Conservation (phyloP, 345 rosid genomes). For the Arabis hirsuta region DNA sequence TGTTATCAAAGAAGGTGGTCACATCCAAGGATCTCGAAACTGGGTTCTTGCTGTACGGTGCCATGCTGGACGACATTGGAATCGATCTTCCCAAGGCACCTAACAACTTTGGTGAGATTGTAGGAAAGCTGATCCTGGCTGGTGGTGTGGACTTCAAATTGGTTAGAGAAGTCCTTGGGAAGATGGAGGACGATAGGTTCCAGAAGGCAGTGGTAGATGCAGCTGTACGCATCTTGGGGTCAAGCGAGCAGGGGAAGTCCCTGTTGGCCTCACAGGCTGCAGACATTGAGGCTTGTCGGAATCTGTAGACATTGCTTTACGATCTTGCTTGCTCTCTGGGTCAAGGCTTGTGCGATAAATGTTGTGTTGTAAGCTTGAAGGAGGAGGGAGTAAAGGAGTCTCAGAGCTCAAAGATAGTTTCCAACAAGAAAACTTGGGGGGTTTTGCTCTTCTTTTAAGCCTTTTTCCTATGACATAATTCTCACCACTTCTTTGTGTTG, state of each 20-base stretch:
- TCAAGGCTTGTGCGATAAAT: conserved; percentile 32
- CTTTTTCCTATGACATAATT: conserved; percentile 26
- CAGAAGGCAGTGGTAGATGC: conserved; percentile 50
- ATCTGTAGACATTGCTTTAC: conserved; percentile 42
- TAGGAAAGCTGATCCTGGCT: conserved; percentile 59
- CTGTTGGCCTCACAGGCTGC: conserved; percentile 38
- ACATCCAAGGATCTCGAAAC: conserved; percentile 57
- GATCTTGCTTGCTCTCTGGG: conserved; percentile 31
- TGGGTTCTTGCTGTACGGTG: conserved; percentile 62
- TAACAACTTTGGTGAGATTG: conserved; percentile 65
- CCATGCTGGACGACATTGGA: conserved; percentile 74
- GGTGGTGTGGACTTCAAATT: conserved; percentile 61
- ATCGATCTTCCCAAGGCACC: conserved; percentile 89
- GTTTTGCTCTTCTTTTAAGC: conserved; percentile 25
- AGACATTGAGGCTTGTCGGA: conserved; percentile 42
- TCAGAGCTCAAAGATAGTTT: conserved; percentile 39
- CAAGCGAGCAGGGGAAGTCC: conserved; percentile 38
- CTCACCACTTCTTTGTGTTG: conserved; percentile 22
- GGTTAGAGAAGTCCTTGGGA: conserved; percentile 58
- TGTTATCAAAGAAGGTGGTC: conserved; percentile 56
- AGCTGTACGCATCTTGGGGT: conserved; percentile 32
- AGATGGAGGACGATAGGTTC: conserved; percentile 64
- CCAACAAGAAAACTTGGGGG: conserved; percentile 13
- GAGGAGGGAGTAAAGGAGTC: conserved; percentile 28
- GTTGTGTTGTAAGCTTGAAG: conserved; percentile 40